Conservation (phyloP, 2,329 filamentous ascomycete genomes). For the Neobulgaria alba region DNA sequence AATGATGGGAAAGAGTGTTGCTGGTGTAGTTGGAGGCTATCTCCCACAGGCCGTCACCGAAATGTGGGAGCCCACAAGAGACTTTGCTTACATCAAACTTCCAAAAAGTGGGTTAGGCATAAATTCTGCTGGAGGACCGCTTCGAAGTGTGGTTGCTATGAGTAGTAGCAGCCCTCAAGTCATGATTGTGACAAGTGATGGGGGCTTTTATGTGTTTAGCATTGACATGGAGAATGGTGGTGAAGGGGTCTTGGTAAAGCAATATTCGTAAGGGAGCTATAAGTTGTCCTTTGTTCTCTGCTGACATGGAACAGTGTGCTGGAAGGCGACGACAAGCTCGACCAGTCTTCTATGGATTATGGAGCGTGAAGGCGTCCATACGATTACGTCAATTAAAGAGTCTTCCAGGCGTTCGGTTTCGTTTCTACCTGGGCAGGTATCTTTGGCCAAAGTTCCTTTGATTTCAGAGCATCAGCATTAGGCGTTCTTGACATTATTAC, state of each 20-base stretch:
- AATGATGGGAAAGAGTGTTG: slow-evolving; percentile 81
- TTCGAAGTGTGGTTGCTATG: slow-evolving; percentile 94
- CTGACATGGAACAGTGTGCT: slow-evolving; percentile 21
- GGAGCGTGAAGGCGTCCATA: slow-evolving; percentile 16
- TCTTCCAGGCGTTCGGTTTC: neutral
- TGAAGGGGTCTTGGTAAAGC: slow-evolving; percentile 82
- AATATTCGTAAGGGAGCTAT: slow-evolving; percentile 68
- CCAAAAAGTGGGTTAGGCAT: slow-evolving; percentile 47
- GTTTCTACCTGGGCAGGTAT: neutral
- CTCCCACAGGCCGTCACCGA: slow-evolving; percentile 89
- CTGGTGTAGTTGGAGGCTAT: slow-evolving; percentile 83
- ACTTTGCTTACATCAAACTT: slow-evolving; percentile 95
- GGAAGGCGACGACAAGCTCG: slow-evolving; percentile 27
- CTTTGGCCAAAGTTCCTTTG: neutral
- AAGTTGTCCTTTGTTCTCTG: slow-evolving; percentile 2
- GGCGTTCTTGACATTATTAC: no score
- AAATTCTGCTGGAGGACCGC: slow-evolving; percentile 38
- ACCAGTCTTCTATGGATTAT: slow-evolving; percentile 25
- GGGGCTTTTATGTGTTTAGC: slow-evolving; percentile 88
- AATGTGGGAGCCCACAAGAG: slow-evolving; percentile 91
- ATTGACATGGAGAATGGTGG: slow-evolving; percentile 93
- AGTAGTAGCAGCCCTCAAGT: slow-evolving; percentile 90
- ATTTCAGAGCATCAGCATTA: slow-evolving; percentile 11
- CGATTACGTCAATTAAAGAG: no score
- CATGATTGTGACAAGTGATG: slow-evolving; percentile 96